Evolutionary conservation across 192 early-diverging fungal genomes (phyloP).

Genomic region (Pecoramyces ruminantium): DNA sequence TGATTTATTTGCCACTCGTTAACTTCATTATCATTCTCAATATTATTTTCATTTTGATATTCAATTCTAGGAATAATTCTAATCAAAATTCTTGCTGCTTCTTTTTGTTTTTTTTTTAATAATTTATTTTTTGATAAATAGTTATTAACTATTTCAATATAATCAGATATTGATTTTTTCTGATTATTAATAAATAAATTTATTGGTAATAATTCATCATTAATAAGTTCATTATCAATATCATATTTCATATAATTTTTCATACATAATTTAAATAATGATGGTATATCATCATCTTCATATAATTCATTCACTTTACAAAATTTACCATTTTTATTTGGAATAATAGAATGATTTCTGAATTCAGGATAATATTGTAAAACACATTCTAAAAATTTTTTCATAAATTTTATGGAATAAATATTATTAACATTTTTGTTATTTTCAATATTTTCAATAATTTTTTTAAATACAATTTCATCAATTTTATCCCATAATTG

Average conservation of each 20-base stretch:
- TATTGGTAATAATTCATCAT: neutral
- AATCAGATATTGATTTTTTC: neutral
- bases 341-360: neutral
- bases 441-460: neutral
- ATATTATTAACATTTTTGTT: neutral
- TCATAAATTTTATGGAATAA: neutral
- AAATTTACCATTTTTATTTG: neutral
- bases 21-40: too few relatives aligned
- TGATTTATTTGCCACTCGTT: too few relatives aligned
- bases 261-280: neutral
- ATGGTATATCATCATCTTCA: neutral
- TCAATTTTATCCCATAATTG: neutral
- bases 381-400: neutral
- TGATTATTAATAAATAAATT: neutral
- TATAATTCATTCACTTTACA: neutral
- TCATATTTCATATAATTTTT: neutral
- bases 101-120: neutral
- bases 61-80: neutral
- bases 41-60: neutral
- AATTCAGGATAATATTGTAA: neutral
- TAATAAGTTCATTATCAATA: neutral
- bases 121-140: neutral
- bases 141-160: neutral
- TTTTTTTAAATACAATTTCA: neutral
- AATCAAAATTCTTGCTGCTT: neutral